Evolutionary conservation across 192 early-diverging fungal species (phyloP), one percentile per base, ranked within the genome.

Genomic region (Gigaspora rosea): DNA sequence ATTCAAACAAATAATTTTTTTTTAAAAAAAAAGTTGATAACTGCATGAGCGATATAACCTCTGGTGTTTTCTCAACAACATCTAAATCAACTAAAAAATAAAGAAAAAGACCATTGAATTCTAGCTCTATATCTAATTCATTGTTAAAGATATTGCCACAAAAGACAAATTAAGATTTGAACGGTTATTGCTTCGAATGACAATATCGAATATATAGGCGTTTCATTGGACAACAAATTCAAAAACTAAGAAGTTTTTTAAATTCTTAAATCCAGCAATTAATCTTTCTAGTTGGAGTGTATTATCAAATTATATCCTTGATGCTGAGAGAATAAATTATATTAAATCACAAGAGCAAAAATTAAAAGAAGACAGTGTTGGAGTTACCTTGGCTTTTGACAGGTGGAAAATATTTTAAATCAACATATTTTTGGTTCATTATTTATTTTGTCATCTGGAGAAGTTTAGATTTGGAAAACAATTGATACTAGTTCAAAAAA

Each of bases 371-470:
- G 51, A 71, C 8, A n/a, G 20, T 13, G 8, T 52, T 71, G 51
- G 22, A 12, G 51, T 71, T 71, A 71, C 51, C 3, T 35, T 71
- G 49, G 16, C 51, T 71, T 71, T 71, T 11, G 52, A n/a, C n/a
- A 22, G 22, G 8, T 70, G 68, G 49, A 50, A n/a, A 70, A 70
- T 70, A 35, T 70, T 52, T 12, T 70, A 70, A 70, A 70, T 27
- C 51, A 71, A 56, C 16, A 71, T 13, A 54, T 71, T 12, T 54
- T 71, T 71, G 51, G 22, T 13, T 27, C 51, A 32, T n/a, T 71
- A 52, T 54, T 71, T 35, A 71, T 57, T 16, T 15, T 56, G 7
- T 54, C 51, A 54, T 11, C 20, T 56, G 69, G 51, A 16, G 11
- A 71, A 56, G 22, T 52, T 52, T 22, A 22, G 54, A 35, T 71